phyloP scores from a whole-genome alignment of 352 stramenopile genomes.

The Phytophthora constricta region DNA sequence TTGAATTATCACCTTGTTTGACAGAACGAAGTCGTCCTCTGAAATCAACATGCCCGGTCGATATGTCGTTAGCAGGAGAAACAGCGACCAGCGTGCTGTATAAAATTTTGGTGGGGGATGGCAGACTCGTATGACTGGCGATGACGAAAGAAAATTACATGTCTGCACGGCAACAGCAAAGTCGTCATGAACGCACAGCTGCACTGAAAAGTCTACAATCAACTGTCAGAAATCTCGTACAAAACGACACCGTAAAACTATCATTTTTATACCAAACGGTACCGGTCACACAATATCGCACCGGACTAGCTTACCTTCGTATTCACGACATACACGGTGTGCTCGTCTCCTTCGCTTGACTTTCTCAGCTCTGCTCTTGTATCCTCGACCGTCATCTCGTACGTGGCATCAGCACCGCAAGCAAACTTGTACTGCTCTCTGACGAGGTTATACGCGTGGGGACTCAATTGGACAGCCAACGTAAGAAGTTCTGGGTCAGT shows the following conservation, averaged over 20 bases:
- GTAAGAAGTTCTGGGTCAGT: conserved; percentile 10
- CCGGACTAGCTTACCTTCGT: background rate
- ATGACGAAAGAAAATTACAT: conserved; percentile 5
- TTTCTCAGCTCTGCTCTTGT: background rate
- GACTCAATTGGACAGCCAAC: conserved; percentile 8
- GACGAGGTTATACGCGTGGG: conserved; percentile 12
- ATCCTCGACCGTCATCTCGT: background rate
- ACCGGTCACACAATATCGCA: conserved; percentile 8
- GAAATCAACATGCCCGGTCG: conserved; percentile 2
- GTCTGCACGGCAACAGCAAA: conserved; percentile 14
- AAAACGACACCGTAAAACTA: background rate
- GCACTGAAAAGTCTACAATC: conserved; percentile 19
- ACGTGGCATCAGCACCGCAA: background rate
- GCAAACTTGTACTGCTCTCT: conserved; percentile 14
- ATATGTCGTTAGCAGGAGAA: conserved; percentile 15
- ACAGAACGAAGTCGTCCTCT: background rate
- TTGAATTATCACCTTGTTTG: background rate
- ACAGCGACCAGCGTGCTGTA: conserved; percentile 11
- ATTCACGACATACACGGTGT: too few relatives aligned
- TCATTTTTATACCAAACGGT: conserved; percentile 1
- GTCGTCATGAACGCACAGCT: conserved; percentile 14
- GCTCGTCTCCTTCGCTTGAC: background rate
- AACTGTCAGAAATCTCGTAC: background rate
- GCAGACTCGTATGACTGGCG: conserved; percentile 6
- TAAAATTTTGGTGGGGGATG: conserved; percentile 14